Percentiles rank a stretch among this genome's conserved stretches.
phyloP scores from a whole-genome alignment of 805 yeast genomes.

The Ogataea methylovora region DNA sequence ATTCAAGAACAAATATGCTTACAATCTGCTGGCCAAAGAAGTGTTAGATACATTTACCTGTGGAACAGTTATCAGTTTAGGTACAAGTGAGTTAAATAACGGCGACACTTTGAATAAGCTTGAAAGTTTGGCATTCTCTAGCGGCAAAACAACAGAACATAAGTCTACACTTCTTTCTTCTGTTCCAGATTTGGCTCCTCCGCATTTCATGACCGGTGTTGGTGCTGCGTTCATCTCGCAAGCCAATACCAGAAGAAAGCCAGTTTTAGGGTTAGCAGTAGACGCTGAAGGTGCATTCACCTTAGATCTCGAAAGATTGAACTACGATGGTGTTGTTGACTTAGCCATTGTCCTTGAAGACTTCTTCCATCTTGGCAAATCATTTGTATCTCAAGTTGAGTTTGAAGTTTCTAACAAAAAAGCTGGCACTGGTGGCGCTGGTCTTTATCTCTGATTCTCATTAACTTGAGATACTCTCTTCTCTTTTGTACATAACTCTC shows the following conservation, averaged over 20 bases:
- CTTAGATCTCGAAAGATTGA: slow-evolving; percentile 36
- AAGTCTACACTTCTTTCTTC: too few relatives aligned
- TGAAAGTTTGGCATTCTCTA: background rate
- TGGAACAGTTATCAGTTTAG: slow-evolving; percentile 10
- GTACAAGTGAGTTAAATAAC: slow-evolving; percentile 16
- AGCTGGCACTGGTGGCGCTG: slow-evolving; percentile 11
- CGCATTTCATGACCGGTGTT: slow-evolving; percentile 40
- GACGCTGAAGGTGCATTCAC: slow-evolving; percentile 41
- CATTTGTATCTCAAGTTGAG: slow-evolving; percentile 5
- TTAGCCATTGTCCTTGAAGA: slow-evolving; percentile 14
- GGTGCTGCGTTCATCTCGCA: slow-evolving; percentile 32
- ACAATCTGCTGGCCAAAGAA: slow-evolving; percentile 14
- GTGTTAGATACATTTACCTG: slow-evolving; percentile 7
- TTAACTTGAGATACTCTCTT: too few relatives aligned
- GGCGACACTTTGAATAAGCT: slow-evolving; percentile 11
- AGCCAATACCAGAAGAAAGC: slow-evolving; percentile 7
- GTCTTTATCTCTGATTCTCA: slow-evolving; percentile 11
- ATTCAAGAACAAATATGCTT: slow-evolving; percentile 15
- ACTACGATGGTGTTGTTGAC: slow-evolving; percentile 33
- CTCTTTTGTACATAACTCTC: too few relatives aligned
- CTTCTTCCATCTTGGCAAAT: slow-evolving; percentile 5
- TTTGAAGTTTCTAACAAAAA: slow-evolving; percentile 6
- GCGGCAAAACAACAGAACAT: too few relatives aligned
- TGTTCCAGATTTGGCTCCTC: slow-evolving; percentile 37
- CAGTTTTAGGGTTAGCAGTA: slow-evolving; percentile 15